Evolutionary conservation across 768 basidiomycete genomes (phyloP), one percentile per base, ranked within the genome.

Genomic region (Boletus vinaceobasis): DNA sequence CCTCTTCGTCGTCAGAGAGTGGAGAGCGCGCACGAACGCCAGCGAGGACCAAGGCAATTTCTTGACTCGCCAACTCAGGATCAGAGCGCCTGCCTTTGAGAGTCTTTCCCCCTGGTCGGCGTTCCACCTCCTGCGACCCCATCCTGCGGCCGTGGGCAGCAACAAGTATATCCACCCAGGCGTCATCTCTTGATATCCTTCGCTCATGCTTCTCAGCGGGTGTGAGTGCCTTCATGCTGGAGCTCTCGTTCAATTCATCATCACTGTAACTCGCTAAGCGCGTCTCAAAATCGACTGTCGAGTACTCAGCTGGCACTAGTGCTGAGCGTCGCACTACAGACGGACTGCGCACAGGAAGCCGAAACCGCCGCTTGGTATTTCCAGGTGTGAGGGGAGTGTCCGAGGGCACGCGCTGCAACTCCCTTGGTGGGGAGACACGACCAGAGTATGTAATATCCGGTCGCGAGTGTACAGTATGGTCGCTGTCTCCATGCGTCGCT

Each of bases 151-250:
- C 68, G 59, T 79, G 80, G 14, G 67, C 80, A 42, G 83, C 84
- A 2, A 93, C 89, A 10, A 92, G 72, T 39, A 93, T 93, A 70
- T 93, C 91, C 39, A 93, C 89, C 90, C 91, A 92, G 5, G 89
- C 88, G 63, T 93, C 91, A 48, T 88, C 85, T 60, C 71, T 74
- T 19, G 77, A 76, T 60, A 66, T 71, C 71, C 63, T 73, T 71
- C 72, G 70, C 37, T 78, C 75, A 36, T 78, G 70, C 21, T 68
- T 70, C 37, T 72, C 65, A 19, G 77, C 68, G 63, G 75, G 75
- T 71, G 80, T 74, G 39, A 62, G 56, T 13, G 65, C 61, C 57
- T 73, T 74, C 43, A 68, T 58, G 58, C 77, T 77, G 8, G 70
- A 63, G 56, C 76, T 79, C 42, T 75, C 70, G 49, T 74, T 74